Evolutionary conservation across 75 land plant species (phyloP).

Genomic region (Isoetes taiwanensis): DNA sequence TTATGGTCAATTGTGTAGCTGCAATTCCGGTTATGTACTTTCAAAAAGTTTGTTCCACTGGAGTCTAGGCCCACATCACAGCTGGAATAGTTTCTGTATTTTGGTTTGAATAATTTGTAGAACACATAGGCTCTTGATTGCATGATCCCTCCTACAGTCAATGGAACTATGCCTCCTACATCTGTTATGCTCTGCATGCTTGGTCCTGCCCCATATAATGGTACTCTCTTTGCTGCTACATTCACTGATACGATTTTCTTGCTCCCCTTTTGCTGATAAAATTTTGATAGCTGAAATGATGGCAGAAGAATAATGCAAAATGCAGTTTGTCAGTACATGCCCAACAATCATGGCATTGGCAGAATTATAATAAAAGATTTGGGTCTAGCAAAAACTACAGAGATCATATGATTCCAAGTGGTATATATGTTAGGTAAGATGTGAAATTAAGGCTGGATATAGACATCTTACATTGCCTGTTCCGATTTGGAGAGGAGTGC

Average conservation of each 20-base stretch:
- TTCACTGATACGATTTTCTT: constrained; percentile 3
- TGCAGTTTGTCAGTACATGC: too few species aligned
- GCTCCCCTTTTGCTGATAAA: not conserved
- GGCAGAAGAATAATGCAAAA: too few species aligned
- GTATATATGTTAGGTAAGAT: too few species aligned
- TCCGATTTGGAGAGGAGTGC: too few species aligned
- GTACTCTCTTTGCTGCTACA: not conserved
- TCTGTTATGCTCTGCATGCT: constrained; percentile 1
- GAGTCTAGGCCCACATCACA: not conserved
- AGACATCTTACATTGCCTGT: too few species aligned
- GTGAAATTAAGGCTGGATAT: too few species aligned
- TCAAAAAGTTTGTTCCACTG: constrained; percentile 1
- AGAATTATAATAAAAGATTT: too few species aligned
- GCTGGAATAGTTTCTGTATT: not conserved
- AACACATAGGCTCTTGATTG: constrained; percentile 2
- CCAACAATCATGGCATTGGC: too few species aligned
- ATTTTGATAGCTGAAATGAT: not conserved
- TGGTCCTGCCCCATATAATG: constrained; percentile 1
- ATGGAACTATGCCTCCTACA: not conserved
- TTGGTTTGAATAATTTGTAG: not conserved
- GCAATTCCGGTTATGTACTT: not conserved
- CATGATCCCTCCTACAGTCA: not conserved
- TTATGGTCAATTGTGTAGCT: too few species aligned
- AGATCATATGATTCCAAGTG: too few species aligned
- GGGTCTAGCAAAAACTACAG: too few species aligned